These are phyloP conservation scores for Cucurbita maxima DNA, from an alignment of 306 rosid genomes.

Conservation along the genomic window DNA sequence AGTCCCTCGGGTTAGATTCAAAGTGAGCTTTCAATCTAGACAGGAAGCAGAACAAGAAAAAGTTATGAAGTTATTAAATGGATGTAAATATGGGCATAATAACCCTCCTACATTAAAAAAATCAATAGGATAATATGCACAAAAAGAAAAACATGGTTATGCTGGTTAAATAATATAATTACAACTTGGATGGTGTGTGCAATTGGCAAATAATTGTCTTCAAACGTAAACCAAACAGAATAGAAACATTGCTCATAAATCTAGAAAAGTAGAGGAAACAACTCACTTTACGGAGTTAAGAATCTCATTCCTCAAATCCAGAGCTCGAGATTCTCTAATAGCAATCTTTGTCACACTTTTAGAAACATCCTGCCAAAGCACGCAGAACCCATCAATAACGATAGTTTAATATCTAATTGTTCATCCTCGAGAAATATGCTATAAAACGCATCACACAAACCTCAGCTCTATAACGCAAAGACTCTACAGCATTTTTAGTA, in stretches of 20 bases:
- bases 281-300: constrained; percentile 87
- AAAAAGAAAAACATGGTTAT: not conserved
- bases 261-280: not conserved
- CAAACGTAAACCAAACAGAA: not conserved
- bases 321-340: constrained; percentile 74
- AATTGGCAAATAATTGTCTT: not conserved
- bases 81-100: not conserved
- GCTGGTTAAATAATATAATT: not conserved
- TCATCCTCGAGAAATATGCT: not conserved
- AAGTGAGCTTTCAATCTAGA: constrained; percentile 66
- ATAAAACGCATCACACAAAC: constrained; percentile 16
- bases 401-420: not conserved
- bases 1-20: constrained; percentile 57
- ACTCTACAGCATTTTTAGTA: constrained; percentile 67
- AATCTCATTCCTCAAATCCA: constrained; percentile 89
- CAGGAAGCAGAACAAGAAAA: constrained; percentile 9
- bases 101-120: not conserved
- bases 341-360: constrained; percentile 85
- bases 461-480: constrained; percentile 90
- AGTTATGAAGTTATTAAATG: not conserved
- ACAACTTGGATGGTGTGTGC: not conserved
- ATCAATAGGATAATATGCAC: not conserved
- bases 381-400: not conserved
- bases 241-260: not conserved
- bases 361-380: constrained; percentile 49